These are phyloP conservation scores for Diaporthe sp. DNA, from an alignment of 2,329 filamentous ascomycete species.

Conservation along the genomic window DNA sequence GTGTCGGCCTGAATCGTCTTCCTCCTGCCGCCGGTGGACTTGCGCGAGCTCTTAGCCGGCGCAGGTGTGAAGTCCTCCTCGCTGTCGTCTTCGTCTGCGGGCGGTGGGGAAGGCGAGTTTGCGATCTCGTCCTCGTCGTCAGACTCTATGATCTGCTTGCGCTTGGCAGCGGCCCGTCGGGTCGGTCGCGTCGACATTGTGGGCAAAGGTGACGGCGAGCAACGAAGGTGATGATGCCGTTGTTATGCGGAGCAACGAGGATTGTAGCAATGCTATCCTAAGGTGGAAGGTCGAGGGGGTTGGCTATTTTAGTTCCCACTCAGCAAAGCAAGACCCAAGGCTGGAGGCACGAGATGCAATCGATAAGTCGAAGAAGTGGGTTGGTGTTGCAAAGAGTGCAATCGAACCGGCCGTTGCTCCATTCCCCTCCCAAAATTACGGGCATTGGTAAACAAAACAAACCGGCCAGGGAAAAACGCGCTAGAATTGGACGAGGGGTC, in stretches of 20 bases:
- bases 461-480: slow-evolving; percentile 27
- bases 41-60: slow-evolving; percentile 60
- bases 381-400: slow-evolving; percentile 12
- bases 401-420: slow-evolving; percentile 13
- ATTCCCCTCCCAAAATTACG: slow-evolving; percentile 23
- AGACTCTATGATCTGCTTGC: slow-evolving; percentile 80
- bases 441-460: slow-evolving; percentile 30
- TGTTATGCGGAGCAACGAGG: neutral
- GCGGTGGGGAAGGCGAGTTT: slow-evolving; percentile 53
- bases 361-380: slow-evolving; percentile 24
- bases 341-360: slow-evolving; percentile 12
- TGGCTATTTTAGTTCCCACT: neutral
- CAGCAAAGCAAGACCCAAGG: slow-evolving; percentile 12
- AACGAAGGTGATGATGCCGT: slow-evolving; percentile 12
- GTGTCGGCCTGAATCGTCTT: slow-evolving; percentile 37
- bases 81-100: slow-evolving; percentile 61
- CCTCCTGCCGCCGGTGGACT: slow-evolving; percentile 45
- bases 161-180: slow-evolving; percentile 66
- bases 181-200: slow-evolving; percentile 55
- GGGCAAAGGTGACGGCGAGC: slow-evolving; percentile 16
- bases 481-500: slow-evolving; percentile 13
- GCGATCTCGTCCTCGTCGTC: slow-evolving; percentile 83
- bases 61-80: slow-evolving; percentile 87
- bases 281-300: neutral
- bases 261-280: slow-evolving; percentile 1